Evolutionary conservation across 495 filamentous ascomycete species (phyloP), one percentile per base, ranked within the genome.

Genomic region (Neurospora sp.): DNA sequence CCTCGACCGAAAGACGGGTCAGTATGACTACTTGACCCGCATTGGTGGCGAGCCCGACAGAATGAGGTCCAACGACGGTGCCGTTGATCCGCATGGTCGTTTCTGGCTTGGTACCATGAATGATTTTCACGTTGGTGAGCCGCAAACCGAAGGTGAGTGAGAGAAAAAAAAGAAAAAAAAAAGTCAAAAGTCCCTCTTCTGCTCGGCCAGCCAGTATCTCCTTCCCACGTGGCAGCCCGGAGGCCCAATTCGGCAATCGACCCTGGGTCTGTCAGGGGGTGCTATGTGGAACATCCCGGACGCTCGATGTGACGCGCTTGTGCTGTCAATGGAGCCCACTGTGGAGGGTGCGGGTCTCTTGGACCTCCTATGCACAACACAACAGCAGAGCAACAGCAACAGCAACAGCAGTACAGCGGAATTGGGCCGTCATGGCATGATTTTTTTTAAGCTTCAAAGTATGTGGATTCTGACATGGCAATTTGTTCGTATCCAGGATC

Each of bases 51-150:
- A 81, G 9, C 84, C 83, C 18, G 85, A 87, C 68, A 80, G 87
- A 53, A 75, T 91, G 75, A 83, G 91, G 69, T 86, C 85, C 82
- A 97, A 97, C 78, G 94, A 97, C 78, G 94, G 94, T 45, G 90
- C 88, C 8, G 89, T 92, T 70, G 94, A 97, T 78, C 90, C 89
- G 53, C 84, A 90, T 71, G 94, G 94, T 69, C 85, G 94, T 59
- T 95, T 94, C 81, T 97, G 94, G 93, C 86, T 92, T 9, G 92
- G 93, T n/a, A 87, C 89, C 44, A 97, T 97, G 93, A 94, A 92
- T 75, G 94, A 97, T 76, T 86, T 88, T 79, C 82, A 83, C 68
- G 75, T 85, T 68, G 85, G 85, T 20, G 80, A 82, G 45, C 82
- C 85, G 69, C 79, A 85, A 77, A 76, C 84, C 68, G 88, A 89